Conservation (phyloP, 371 early-diverging fungal genomes). For the Mucor mucedo region DNA sequence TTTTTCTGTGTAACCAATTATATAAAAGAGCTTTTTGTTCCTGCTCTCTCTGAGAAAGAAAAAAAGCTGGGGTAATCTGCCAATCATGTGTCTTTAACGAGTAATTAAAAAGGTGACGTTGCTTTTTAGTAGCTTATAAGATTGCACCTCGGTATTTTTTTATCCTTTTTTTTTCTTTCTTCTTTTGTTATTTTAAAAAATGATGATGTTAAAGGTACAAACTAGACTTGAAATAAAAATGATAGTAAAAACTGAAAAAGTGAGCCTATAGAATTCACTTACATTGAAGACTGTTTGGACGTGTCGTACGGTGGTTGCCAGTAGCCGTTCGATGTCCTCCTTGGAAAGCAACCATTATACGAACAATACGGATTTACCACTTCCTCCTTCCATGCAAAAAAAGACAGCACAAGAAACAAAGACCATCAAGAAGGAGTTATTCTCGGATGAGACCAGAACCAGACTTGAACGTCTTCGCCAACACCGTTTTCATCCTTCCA, state of each 20-base stretch:
- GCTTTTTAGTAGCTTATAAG: not conserved
- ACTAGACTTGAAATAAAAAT: no score
- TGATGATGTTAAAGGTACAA: constrained; percentile 20
- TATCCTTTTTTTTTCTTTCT: constrained; percentile 11
- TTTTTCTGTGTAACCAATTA: not conserved
- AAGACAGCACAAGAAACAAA: constrained; percentile 19
- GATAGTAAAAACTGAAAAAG: no score
- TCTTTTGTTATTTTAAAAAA: constrained; percentile 1
- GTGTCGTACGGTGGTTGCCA: no score
- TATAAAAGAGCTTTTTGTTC: not conserved
- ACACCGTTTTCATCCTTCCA: constrained; percentile 54
- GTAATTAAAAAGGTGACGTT: not conserved
- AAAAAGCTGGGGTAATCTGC: not conserved
- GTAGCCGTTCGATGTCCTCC: not conserved
- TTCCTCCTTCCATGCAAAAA: constrained; percentile 28
- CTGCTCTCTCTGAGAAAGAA: not conserved
- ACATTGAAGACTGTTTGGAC: no score
- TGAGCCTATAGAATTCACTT: no score
- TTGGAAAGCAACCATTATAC: constrained; percentile 17
- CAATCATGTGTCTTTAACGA: not conserved
- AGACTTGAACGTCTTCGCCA: constrained; percentile 45
- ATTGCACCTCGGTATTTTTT: constrained; percentile 7
- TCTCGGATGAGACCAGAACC: constrained; percentile 44
- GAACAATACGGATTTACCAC: constrained; percentile 12
- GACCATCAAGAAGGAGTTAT: constrained; percentile 20